Conservation (phyloP, 768 basidiomycete genomes). For the Mycena galopus region DNA sequence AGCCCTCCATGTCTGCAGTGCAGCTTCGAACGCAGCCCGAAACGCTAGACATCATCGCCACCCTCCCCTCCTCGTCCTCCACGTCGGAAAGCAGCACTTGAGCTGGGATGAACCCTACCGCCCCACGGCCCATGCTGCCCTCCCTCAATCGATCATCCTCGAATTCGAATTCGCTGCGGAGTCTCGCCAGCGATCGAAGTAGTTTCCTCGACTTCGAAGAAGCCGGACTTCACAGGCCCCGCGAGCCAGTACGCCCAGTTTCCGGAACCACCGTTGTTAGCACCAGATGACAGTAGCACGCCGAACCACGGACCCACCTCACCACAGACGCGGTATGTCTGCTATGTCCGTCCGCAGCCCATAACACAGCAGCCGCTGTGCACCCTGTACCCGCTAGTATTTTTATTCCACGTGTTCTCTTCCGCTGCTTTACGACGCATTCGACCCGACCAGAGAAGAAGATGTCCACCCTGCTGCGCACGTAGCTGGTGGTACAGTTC, state of each 20-base stretch:
- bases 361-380: constrained; percentile 45
- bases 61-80: constrained; percentile 49
- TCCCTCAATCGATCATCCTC: constrained; percentile 68
- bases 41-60: constrained; percentile 45
- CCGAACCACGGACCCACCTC: constrained; percentile 58
- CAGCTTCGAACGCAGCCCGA: constrained; percentile 73
- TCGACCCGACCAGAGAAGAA: constrained; percentile 54
- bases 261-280: constrained; percentile 70
- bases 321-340: constrained; percentile 68
- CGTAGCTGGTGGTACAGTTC: constrained; percentile 88
- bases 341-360: constrained; percentile 63
- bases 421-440: constrained; percentile 53
- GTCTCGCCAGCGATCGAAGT: constrained; percentile 52
- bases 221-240: constrained; percentile 70
- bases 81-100: constrained; percentile 69
- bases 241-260: constrained; percentile 79
- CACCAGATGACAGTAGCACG: constrained; percentile 60
- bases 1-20: constrained; percentile 84
- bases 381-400: constrained; percentile 34
- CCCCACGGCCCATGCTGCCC: constrained; percentile 59
- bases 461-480: constrained; percentile 55
- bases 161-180: constrained; percentile 63
- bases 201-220: constrained; percentile 62
- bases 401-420: constrained; percentile 27
- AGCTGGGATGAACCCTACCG: constrained; percentile 75